Evolutionary conservation across 768 basidiomycete genomes (phyloP).

Genomic region (Suillus subluteus): DNA sequence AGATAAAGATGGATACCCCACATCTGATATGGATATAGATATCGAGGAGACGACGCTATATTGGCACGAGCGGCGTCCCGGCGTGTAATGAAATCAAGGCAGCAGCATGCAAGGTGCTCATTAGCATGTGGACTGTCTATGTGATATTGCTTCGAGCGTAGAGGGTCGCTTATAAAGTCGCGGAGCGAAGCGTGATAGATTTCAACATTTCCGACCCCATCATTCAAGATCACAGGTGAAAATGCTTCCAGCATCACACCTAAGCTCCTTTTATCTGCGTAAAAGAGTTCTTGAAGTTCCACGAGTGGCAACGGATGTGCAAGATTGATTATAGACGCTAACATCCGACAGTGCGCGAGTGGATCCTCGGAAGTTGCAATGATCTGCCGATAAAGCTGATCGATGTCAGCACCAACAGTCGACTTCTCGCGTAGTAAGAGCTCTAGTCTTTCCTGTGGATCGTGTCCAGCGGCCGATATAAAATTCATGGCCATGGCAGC

Average conservation of each 20-base stretch:
- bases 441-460: background rate
- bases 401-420: background rate
- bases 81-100: background rate
- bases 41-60: background rate
- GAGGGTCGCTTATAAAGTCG: background rate
- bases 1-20: background rate
- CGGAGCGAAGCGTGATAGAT: slow-evolving; percentile 6
- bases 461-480: slow-evolving; percentile 7
- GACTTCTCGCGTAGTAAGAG: background rate
- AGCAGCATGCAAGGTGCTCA: background rate
- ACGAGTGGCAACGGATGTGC: background rate
- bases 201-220: background rate
- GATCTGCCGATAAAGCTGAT: background rate
- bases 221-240: background rate
- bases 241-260: background rate
- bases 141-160: slow-evolving; percentile 3
- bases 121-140: background rate
- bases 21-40: background rate
- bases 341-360: background rate
- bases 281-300: background rate
- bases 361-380: background rate
- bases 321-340: background rate
- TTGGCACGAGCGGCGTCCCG: background rate
- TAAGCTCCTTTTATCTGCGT: background rate
- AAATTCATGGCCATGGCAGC: slow-evolving; percentile 22